Base-by-base conservation (phyloP, 257 asterid species). In the Nicotiana tabacum region DNA sequence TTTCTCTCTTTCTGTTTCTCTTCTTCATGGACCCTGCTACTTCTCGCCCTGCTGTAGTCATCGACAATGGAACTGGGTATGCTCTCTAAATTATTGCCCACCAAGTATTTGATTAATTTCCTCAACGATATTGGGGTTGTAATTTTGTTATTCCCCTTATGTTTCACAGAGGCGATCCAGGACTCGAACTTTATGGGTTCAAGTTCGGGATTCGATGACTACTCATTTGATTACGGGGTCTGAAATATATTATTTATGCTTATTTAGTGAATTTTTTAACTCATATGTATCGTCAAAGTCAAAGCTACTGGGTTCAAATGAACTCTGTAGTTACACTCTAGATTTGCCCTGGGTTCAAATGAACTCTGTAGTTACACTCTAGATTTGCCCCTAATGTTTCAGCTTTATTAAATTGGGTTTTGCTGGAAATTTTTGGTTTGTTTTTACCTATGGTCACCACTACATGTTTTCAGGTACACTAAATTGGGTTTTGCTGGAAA, bases 401-500 rank as follows among this genome's bases (percentile, higher is more conserved):
- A 95, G 98, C 93, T 95, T 86, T 85, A 87, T 97, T 74, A 94
- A 95, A 82, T 86, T 94, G 93, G 99, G 97, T n/a, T 94, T 95
- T 89, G 95, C 98, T 70, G 97, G 99, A 83, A 95, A 93, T 84
- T 97, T 18, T 57, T 57, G 64, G 29, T 61, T 3, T 61, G 66
- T 9, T 61, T 21, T 61, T 21, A 3, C 32, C 6, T 61, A 61
- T 61, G 66, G 15, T 21, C 15, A 9, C 16, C 32, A 61, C 62
- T 43, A 8, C 48, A 29, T 85, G 53, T 51, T 35, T 6, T 82
- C 81, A 96, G 99, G 95, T 96, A 89, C 85, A 87, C 99, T 77
- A 96, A 96, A 84, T 87, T 94, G 93, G 99, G 99, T n/a, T 96
- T 96, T 89, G 97, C 98, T 67, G 99, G 99, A 85, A 96, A 96